Evolutionary conservation across 306 rosid genomes (phyloP).

Genomic region (Rosa rugosa): DNA sequence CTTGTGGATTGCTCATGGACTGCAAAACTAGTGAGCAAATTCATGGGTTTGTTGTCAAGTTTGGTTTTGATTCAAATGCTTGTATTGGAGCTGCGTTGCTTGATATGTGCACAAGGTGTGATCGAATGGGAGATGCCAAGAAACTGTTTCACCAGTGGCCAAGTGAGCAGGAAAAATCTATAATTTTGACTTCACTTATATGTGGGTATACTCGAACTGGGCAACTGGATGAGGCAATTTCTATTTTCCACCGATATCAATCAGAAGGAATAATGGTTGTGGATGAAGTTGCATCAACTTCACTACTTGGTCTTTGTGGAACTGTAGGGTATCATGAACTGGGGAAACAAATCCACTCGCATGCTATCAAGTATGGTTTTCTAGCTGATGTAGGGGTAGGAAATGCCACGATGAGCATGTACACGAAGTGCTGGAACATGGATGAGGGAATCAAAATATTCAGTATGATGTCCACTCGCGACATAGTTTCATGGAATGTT

Average conservation of each 20-base stretch:
- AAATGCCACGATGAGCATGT: slow-evolving; percentile 79
- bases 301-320: slow-evolving; percentile 69
- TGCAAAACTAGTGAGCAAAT: slow-evolving; percentile 52
- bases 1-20: slow-evolving; percentile 63
- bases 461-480: slow-evolving; percentile 41
- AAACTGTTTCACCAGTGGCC: slow-evolving; percentile 59
- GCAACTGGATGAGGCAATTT: slow-evolving; percentile 54
- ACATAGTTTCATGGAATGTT: slow-evolving; percentile 82
- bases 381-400: slow-evolving; percentile 58
- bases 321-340: slow-evolving; percentile 62
- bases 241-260: slow-evolving; percentile 50
- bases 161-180: slow-evolving; percentile 39
- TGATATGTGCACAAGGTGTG: slow-evolving; percentile 80
- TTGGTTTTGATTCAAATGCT: slow-evolving; percentile 60
- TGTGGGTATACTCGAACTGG: slow-evolving; percentile 78
- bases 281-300: slow-evolving; percentile 67
- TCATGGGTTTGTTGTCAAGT: slow-evolving; percentile 70
- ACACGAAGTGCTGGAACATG: slow-evolving; percentile 75
- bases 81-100: slow-evolving; percentile 66
- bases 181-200: slow-evolving; percentile 70
- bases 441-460: slow-evolving; percentile 60
- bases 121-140: slow-evolving; percentile 64
- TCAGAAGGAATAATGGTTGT: slow-evolving; percentile 53
- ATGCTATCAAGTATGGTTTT: slow-evolving; percentile 58
- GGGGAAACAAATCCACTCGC: slow-evolving; percentile 84